Evolutionary conservation across 371 early-diverging fungal genomes (phyloP).

Genomic region (Apophysomyces trapeziformis): DNA sequence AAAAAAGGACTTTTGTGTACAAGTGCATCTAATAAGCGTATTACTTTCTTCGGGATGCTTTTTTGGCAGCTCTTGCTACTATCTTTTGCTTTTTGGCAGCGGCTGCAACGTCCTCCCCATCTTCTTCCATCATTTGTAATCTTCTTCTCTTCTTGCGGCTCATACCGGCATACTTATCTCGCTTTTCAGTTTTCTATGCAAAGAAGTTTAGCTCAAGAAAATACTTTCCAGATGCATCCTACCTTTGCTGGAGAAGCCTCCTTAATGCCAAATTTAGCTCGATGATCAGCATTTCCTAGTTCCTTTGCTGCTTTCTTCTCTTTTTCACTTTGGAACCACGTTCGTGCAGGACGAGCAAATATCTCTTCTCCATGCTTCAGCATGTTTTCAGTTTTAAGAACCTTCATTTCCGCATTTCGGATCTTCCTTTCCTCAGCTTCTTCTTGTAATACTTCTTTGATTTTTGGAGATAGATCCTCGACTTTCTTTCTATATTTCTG

Average conservation of each 20-base stretch:
- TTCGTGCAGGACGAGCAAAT: slow-evolving; percentile 85
- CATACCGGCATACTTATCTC: slow-evolving; percentile 70
- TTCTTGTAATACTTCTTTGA: slow-evolving; percentile 81
- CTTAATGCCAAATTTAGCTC: slow-evolving; percentile 34
- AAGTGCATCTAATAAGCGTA: too few species aligned
- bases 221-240: slow-evolving; percentile 9
- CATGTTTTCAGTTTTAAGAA: slow-evolving; percentile 85
- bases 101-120: slow-evolving; percentile 55
- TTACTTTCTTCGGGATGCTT: slow-evolving; percentile 25
- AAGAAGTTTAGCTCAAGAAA: background rate
- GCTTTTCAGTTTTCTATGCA: slow-evolving; percentile 50
- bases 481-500: slow-evolving; percentile 75
- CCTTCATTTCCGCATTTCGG: slow-evolving; percentile 87
- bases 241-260: slow-evolving; percentile 26
- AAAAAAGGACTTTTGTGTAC: too few species aligned
- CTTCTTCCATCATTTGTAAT: slow-evolving; percentile 64
- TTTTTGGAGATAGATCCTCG: slow-evolving; percentile 63
- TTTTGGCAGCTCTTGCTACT: slow-evolving; percentile 63
- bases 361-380: slow-evolving; percentile 87
- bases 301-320: slow-evolving; percentile 57
- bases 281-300: slow-evolving; percentile 19
- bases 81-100: slow-evolving; percentile 42
- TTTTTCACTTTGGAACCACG: slow-evolving; percentile 89
- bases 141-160: slow-evolving; percentile 68
- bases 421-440: slow-evolving; percentile 82